These are phyloP conservation scores for Aegilops sharonensis DNA, from an alignment of 176 grass and related monocot genomes.

Conservation along the genomic window DNA sequence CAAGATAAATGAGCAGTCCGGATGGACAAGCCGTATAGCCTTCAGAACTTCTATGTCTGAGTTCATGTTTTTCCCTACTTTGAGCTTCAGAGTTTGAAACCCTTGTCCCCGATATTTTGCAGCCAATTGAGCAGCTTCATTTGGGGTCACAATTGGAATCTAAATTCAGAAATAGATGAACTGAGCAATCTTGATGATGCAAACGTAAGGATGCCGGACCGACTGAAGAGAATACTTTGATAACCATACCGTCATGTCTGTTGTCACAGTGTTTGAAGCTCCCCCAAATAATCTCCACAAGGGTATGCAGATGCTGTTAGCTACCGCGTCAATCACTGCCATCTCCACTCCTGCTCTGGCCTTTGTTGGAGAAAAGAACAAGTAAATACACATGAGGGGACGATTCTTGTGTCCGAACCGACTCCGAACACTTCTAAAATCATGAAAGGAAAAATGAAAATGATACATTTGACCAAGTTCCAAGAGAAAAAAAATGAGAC, in stretches of 20 bases:
- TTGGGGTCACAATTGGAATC: constrained; percentile 94
- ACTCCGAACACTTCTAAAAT: neutral
- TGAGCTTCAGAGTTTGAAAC: constrained; percentile 87
- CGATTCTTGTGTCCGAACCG: neutral
- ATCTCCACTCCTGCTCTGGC: constrained; percentile 93
- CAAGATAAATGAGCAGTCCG: constrained; percentile 84
- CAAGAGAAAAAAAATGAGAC: no score
- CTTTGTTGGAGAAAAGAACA: constrained; percentile 48
- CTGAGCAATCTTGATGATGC: neutral
- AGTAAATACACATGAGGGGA: neutral
- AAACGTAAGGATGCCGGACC: neutral
- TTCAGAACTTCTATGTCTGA: constrained; percentile 83
- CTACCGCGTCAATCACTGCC: constrained; percentile 90
- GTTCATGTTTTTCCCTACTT: constrained; percentile 81
- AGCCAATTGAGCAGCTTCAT: constrained; percentile 79
- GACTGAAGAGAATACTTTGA: neutral
- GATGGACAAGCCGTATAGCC: constrained; percentile 69
- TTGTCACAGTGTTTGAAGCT: constrained; percentile 67
- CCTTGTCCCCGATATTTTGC: constrained; percentile 76
- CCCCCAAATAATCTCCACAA: constrained; percentile 95
- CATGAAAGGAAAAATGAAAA: neutral
- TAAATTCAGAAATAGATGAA: constrained; percentile 14
- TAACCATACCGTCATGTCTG: constrained; percentile 80
- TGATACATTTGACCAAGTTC: neutral
- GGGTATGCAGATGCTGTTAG: constrained; percentile 85